Evolutionary conservation across 2,329 filamentous ascomycete genomes (phyloP), one percentile per base, ranked within the genome.

Genomic region (Claviceps purpurea): DNA sequence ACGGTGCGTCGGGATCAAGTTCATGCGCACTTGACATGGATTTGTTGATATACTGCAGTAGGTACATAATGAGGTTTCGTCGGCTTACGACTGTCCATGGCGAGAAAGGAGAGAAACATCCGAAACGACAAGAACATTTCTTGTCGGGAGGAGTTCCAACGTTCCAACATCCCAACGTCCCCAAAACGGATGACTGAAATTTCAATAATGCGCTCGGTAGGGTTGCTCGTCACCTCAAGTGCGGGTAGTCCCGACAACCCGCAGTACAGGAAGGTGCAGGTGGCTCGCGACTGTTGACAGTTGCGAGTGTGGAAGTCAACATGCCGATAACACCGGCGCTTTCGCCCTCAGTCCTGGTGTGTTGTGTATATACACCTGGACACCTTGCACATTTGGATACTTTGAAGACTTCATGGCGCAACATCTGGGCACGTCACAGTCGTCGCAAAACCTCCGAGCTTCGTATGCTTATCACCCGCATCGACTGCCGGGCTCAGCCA

Each of bases 401-500:
- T 34, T 18, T 2, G 14, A 6, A 46, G 20, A 41, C 40, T 40
- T 43, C 52, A 57, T 58, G 57, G 53, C 56, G 45, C 51, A 55
- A 75, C 61, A 53, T 24, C 47, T 54, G 30, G 44, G 47, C 5
- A 38, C 54, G 8, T 57, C 55, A 24, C 52, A 51, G n/a, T 56
- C 55, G n/a, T 51, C 55, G 4, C 55, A 56, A 24, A 55, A 61
- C 47, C 56, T 58, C 4, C 55, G 58, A 10, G 50, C 53, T 30
- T 53, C 55, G 13, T 51, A 54, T 42, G 49, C 50, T 8, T 40
- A 52, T 6, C 55, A 55, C 4, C 50, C 56, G 4, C 53, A 50
- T 42, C 61, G 50, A 45, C 39, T 61, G 18, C 52, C 57, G 2
- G 55, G 56, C 5, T 63, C 63, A 7, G 56, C 57, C n/a, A 65